Base-by-base conservation (phyloP, 176 grass and related monocot species). In the Lolium multiflorum region DNA sequence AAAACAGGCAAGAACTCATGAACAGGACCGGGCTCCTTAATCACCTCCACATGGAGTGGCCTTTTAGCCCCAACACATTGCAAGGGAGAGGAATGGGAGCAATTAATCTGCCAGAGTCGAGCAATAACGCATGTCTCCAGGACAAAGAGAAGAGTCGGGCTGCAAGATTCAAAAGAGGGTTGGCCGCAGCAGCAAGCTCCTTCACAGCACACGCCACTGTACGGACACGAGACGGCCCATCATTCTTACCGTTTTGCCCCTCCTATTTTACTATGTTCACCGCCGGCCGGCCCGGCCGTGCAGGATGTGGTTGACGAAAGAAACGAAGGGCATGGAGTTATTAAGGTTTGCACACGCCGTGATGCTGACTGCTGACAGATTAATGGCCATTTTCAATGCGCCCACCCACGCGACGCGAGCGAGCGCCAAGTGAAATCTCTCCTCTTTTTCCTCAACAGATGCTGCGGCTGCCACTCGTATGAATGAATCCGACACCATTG, bases 401-500 rank as follows among this genome's bases (percentile, higher is more conserved):
- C 3, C 69, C 85, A 87, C 85, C 68, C 77, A 52, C 85, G 68
- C 41, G 41, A 43, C n/a, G 41, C 39, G 39, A 2, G 39, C 68
- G 58, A 41, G 39, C 78, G 58, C 52, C 78, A 7, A 77, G 9
- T 46, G 26, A 84, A 71, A 81, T 35, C 51, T 6, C 73, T 46
- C 79, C 80, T 88, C 74, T 83, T 71, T 88, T 83, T 43, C 63
- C 87, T 51, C 81, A 11, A 57, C 74, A 83, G 80, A 88, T 88
- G 43, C 25, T 39, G 20, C 70, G 12, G 21, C 71, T 74, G 71
- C 46, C 58, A 41, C 46, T 15, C 8, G 39, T 46, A 37, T 35
- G 31, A 35, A 35, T 35, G 31, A 35, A 35, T 39, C 74, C 74
- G 62, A 47, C 6, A 4, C 8, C 15, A 17, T 60, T 11, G 41